These are phyloP conservation scores for Aspergillus bertholletiae DNA, from an alignment of 495 filamentous ascomycete genomes.

Conservation along the genomic window DNA sequence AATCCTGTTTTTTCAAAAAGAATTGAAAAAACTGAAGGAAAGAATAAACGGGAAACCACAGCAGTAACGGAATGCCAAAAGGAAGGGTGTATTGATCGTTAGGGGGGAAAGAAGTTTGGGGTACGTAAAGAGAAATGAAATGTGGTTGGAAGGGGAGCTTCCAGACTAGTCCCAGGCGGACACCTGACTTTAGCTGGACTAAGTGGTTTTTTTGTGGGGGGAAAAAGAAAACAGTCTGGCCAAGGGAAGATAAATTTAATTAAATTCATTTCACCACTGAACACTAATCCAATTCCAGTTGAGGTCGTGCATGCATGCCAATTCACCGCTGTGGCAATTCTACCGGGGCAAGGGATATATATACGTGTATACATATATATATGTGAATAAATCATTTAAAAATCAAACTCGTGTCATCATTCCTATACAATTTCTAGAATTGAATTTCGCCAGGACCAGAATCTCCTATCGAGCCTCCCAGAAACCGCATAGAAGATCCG, in stretches of 20 bases:
- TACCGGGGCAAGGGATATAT: too few species aligned
- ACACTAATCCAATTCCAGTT: too few species aligned
- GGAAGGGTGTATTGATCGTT: slow-evolving; percentile 11
- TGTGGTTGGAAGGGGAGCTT: slow-evolving; percentile 18
- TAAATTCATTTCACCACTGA: too few species aligned
- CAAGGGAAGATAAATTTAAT: background rate
- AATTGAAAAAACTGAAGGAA: slow-evolving; percentile 12
- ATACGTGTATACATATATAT: background rate
- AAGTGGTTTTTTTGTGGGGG: slow-evolving; percentile 16
- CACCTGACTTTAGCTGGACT: slow-evolving; percentile 22
- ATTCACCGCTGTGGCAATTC: too few species aligned
- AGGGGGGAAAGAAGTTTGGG: slow-evolving; percentile 5
- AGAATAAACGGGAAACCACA: slow-evolving; percentile 13
- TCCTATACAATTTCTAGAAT: slow-evolving; percentile 8
- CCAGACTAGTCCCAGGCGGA: slow-evolving; percentile 11
- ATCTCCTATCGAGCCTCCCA: background rate
- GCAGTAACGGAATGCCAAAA: background rate
- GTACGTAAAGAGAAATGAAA: slow-evolving; percentile 5
- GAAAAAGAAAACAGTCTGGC: background rate
- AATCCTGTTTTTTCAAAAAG: slow-evolving; percentile 9
- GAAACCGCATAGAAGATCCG: background rate
- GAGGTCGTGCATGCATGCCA: too few species aligned
- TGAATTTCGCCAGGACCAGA: background rate
- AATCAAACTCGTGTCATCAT: slow-evolving; percentile 8
- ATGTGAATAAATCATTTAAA: background rate